A percentile compares a stretch with the other conserved stretches of the same genome.
phyloP scores from a whole-genome alignment of 2,329 filamentous ascomycete species.

The Aspergillus glaucus region DNA sequence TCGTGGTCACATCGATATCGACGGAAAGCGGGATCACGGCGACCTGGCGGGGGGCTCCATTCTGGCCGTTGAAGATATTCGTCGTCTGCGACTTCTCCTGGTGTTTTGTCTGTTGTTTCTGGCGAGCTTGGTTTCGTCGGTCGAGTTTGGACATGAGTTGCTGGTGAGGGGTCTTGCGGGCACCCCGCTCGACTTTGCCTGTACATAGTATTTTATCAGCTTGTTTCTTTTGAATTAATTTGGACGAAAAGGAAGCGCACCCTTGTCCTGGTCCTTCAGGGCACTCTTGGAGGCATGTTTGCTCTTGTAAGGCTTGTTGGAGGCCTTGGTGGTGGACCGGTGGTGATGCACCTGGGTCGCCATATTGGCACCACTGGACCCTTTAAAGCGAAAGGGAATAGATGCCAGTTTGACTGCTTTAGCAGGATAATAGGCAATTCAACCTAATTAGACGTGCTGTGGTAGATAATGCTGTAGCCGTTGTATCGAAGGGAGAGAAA shows the following conservation, averaged over 20 bases:
- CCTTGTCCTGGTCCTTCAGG: conserved; percentile 78
- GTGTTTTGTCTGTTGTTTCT: conserved; percentile 77
- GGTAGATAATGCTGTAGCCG: background rate
- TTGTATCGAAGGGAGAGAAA: conserved; percentile 1
- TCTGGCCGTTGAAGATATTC: conserved; percentile 75
- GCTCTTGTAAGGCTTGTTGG: conserved; percentile 88
- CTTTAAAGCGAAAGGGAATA: conserved; percentile 82
- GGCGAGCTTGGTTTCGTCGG: conserved; percentile 88
- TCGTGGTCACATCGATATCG: conserved; percentile 61
- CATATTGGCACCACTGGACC: conserved; percentile 60
- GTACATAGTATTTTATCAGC: conserved; percentile 3
- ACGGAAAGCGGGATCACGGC: conserved; percentile 78
- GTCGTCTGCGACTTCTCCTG: conserved; percentile 73
- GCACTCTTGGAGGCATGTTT: conserved; percentile 83
- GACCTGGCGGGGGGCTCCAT: conserved; percentile 81
- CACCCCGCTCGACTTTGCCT: conserved; percentile 76
- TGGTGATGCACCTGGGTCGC: conserved; percentile 70
- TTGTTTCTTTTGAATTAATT: no score
- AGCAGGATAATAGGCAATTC: background rate
- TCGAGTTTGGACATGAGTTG: conserved; percentile 97
- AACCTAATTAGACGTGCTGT: background rate
- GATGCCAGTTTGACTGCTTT: conserved; percentile 38
- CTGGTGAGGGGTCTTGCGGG: conserved; percentile 84
- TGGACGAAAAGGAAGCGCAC: conserved; percentile 37
- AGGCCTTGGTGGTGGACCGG: conserved; percentile 81